Evolutionary conservation across 495 filamentous ascomycete species (phyloP), one percentile per base, ranked within the genome.

Genomic region (Copromyces sp.): DNA sequence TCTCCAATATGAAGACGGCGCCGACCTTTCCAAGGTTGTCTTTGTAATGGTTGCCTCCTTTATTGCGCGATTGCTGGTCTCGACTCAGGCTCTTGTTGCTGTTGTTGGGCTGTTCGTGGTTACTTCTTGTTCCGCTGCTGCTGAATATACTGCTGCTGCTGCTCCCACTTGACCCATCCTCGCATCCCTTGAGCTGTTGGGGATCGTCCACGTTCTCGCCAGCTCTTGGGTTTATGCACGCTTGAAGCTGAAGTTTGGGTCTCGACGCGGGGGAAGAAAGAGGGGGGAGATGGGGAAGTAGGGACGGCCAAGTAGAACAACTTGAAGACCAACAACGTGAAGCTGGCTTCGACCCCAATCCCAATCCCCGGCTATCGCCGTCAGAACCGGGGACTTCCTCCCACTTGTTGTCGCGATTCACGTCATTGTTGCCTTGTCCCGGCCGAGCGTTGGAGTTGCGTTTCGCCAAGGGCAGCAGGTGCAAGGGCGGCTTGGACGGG

Each of bases 401-500:
- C 53, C 29, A 65, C 53, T 35, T 65, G 53, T 35, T 65, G 39
- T 40, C 8, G 24, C 53, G 14, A 65, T 65, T 65, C 53, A 65
- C 53, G 53, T 71, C 69, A 59, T 42, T 37, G 69, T 69, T 65
- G 61, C 39, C 71, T 70, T 53, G 73, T 39, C 39, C n/a, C 11
- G 70, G 39, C 73, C 73, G 41, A 61, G 69, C 70, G 68, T 72
- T 74, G 40, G 32, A 39, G 40, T 72, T 71, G 17, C 29, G 39
- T 68, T 69, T 53, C 42, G 70, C 65, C 65, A 74, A 65, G 45
- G 73, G 70, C 70, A 72, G 38, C 40, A 41, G 73, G 29, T 37
- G 53, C 53, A 65, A 65, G 53, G 53, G 53, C 53, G 29, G 53
- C 53, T 65, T 65, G 53, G 29, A 61, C 53, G 53, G 53, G 29